Evolutionary conservation across 208 protist genomes (phyloP).

Genomic region (Kentomonas sorsogonicus): DNA sequence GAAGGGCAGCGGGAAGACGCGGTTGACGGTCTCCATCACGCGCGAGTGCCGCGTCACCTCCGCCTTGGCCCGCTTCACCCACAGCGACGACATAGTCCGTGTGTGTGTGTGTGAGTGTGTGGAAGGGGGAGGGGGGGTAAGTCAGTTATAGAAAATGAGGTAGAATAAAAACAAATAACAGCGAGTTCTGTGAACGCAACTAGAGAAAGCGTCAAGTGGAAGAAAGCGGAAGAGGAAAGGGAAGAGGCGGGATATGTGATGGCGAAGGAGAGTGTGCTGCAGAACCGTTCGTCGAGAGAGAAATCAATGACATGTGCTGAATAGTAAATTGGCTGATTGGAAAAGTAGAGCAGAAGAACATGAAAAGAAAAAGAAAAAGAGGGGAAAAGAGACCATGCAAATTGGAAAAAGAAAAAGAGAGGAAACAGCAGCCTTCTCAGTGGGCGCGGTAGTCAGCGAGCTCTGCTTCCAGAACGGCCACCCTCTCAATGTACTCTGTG

Average conservation of each 20-base stretch:
- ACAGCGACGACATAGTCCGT: conserved; percentile 72
- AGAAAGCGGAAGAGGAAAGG: too few relatives aligned
- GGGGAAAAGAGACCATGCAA: not conserved
- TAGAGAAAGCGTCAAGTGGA: too few relatives aligned
- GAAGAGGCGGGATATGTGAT: too few relatives aligned
- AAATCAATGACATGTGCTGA: not conserved
- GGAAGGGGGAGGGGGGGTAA: too few relatives aligned
- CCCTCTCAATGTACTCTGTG: conserved; percentile 16
- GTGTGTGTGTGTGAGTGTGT: not conserved
- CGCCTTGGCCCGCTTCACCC: conserved; percentile 84
- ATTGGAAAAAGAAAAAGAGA: conserved; percentile 3
- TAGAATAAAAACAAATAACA: too few relatives aligned
- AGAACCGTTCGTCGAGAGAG: not conserved
- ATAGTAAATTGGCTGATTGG: not conserved
- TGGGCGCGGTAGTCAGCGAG: not conserved
- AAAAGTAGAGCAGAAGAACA: not conserved
- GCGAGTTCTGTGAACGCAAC: too few relatives aligned
- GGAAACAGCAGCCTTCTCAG: not conserved
- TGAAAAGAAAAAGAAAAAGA: conserved; percentile 1
- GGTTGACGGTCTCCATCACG: conserved; percentile 75
- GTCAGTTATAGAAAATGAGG: too few relatives aligned
- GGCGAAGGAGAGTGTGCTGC: too few relatives aligned
- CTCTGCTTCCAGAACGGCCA: conserved; percentile 19
- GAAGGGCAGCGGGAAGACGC: conserved; percentile 81
- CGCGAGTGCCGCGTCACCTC: conserved; percentile 81